Evolutionary conservation across 768 basidiomycete species (phyloP).

Genomic region (Hypholoma fasciculare): DNA sequence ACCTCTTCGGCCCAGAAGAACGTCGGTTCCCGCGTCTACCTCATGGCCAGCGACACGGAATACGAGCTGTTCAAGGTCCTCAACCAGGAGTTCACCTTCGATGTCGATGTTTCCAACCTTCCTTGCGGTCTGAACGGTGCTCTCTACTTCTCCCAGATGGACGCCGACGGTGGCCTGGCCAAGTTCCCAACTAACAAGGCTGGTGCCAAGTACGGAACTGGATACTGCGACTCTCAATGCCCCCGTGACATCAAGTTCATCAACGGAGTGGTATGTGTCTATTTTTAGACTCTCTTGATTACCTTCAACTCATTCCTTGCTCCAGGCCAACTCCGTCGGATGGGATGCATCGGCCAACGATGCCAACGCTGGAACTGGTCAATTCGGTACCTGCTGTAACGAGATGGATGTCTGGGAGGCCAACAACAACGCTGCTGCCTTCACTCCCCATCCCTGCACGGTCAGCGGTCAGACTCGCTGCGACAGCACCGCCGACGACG

Average conservation of each 20-base stretch:
- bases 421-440: slow-evolving; percentile 49
- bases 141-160: slow-evolving; percentile 59
- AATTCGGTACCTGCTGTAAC: slow-evolving; percentile 51
- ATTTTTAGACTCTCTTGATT: neutral
- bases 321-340: slow-evolving; percentile 45
- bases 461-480: slow-evolving; percentile 41
- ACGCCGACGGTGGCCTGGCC: slow-evolving; percentile 50
- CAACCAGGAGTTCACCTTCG: slow-evolving; percentile 63
- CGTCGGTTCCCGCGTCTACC: slow-evolving; percentile 47
- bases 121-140: slow-evolving; percentile 63
- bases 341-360: slow-evolving; percentile 39
- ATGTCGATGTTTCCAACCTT: slow-evolving; percentile 59
- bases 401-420: slow-evolving; percentile 67
- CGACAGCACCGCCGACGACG: slow-evolving; percentile 27
- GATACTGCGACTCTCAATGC: slow-evolving; percentile 48
- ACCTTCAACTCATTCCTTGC: neutral
- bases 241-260: slow-evolving; percentile 63
- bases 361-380: slow-evolving; percentile 46
- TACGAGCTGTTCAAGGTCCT: slow-evolving; percentile 48
- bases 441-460: slow-evolving; percentile 53
- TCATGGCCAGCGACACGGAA: slow-evolving; percentile 43
- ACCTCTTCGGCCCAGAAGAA: slow-evolving; percentile 37
- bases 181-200: slow-evolving; percentile 53
- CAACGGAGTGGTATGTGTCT: slow-evolving; percentile 44
- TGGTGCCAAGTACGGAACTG: slow-evolving; percentile 44